Evolutionary conservation across 2,329 filamentous ascomycete species (phyloP).

Genomic region (Phoma sp.): DNA sequence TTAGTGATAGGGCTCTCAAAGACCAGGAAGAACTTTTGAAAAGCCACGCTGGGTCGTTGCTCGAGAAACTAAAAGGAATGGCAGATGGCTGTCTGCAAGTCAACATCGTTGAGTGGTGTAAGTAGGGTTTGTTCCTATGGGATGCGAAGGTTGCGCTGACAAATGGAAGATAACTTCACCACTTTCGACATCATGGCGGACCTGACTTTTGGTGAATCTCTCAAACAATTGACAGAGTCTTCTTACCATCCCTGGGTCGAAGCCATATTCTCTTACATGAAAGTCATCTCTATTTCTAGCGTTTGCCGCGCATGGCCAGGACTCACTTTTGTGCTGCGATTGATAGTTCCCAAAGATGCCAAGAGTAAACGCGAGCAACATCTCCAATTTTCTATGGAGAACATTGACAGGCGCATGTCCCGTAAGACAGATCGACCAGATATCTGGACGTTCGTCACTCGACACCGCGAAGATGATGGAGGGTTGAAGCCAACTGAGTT

Average conservation of each 20-base stretch:
- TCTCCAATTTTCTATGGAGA: conserved; percentile 18
- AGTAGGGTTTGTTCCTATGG: background rate
- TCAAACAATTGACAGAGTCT: conserved; percentile 36
- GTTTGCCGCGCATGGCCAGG: conserved; percentile 17
- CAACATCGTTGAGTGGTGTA: conserved; percentile 32
- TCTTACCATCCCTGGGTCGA: conserved; percentile 45
- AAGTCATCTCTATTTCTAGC: conserved; percentile 3
- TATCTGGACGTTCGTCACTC: no score
- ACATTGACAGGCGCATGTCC: conserved; percentile 32
- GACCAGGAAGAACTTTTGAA: conserved; percentile 47
- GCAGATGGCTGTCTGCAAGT: conserved; percentile 10
- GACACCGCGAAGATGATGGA: no score
- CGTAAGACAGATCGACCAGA: conserved; percentile 16
- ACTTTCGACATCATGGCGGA: conserved; percentile 39
- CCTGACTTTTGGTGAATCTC: conserved; percentile 41
- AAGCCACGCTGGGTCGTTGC: conserved; percentile 46
- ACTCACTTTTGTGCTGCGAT: conserved; percentile 12
- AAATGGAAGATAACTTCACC: conserved; percentile 4
- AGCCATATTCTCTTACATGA: conserved; percentile 35
- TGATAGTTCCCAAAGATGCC: conserved; percentile 9
- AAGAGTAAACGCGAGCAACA: conserved; percentile 18
- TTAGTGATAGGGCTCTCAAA: conserved; percentile 47
- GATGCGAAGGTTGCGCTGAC: background rate
- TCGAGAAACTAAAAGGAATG: conserved; percentile 43
- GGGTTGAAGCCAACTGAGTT: no score